Percentiles rank a stretch among this genome's conserved stretches.
Conservation (phyloP, 495 filamentous ascomycete genomes). For the Thozetella sp. region DNA sequence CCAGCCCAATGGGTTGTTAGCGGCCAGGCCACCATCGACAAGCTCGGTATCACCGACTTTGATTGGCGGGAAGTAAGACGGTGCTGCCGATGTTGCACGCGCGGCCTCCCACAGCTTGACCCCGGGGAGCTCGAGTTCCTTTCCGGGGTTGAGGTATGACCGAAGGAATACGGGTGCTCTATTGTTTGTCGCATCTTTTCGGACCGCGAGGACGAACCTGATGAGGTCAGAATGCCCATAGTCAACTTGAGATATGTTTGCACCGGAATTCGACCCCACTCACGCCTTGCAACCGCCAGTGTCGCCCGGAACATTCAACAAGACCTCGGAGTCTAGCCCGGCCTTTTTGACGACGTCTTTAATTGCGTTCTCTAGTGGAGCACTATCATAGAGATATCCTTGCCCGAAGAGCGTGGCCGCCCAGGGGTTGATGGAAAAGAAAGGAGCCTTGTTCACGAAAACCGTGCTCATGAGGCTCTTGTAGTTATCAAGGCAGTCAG, state of each 20-base stretch:
- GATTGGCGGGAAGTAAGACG: neutral
- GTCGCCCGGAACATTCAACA: too few species aligned
- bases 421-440: neutral
- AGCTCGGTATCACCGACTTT: neutral
- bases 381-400: slow-evolving; percentile 1
- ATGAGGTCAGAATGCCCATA: neutral
- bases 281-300: slow-evolving; percentile 4
- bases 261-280: too few species aligned
- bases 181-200: neutral
- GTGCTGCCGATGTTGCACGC: neutral
- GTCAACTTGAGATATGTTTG: neutral
- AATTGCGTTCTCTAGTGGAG: neutral
- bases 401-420: neutral
- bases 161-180: neutral
- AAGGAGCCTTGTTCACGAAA: neutral
- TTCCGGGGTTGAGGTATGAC: too few species aligned
- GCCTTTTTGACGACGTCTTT: too few species aligned
- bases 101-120: slow-evolving; percentile 3
- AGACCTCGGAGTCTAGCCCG: too few species aligned
- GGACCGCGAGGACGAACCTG: slow-evolving; percentile 4
- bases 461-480: neutral
- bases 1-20: slow-evolving; percentile 2
- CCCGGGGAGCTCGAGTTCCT: too few species aligned
- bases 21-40: too few species aligned
- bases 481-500: slow-evolving; percentile 3